Base-by-base conservation (phyloP, 257 asterid species). In the Parsonsia alboflavescens region DNA sequence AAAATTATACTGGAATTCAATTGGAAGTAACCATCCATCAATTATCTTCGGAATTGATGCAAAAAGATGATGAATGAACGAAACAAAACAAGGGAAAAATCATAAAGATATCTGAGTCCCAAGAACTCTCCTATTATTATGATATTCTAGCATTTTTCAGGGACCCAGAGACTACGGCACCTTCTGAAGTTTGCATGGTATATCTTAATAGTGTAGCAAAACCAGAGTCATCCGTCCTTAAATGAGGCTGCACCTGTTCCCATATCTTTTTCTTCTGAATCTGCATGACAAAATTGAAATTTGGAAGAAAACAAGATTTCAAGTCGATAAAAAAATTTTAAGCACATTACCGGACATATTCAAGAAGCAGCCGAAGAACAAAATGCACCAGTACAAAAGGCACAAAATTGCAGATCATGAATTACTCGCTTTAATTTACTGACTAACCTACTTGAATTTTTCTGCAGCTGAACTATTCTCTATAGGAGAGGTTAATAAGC, bases 241-340 rank as follows among this genome's bases (percentile, higher is more conserved):
- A 84, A 80, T 85, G 93, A 66, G 97, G 97, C 78, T 93, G 98
- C 71, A 91, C 91, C 65, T 69, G 66, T 78, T 93, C 98, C 98
- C 98, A 93, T 12, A 91, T 88, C 85, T 91, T 93, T 78, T 91
- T 93, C 96, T 93, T 93, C 80, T 89, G 96, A 75, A 91, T 81
- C 98, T 93, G 90, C 89, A 79, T 3, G 64, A 33, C 3, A 17
- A 64, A 45, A 33, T 16, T n/a, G 24, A 70, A 58, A 73, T 67
- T 5, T 30, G 21, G 42, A 33, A 74, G 1, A 7, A 33, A 16
- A 17, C 58, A 58, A 17, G 30, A 6, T 28, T 56, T 45, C 22
- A 5, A 7, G 21, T 57, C 30, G 21, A 15, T 63, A 68, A 16
- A 28, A 71, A 33, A n/a, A n/a, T n/a, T n/a, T n/a, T n/a, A 42